Evolutionary conservation across 108 stramenopile genomes (phyloP).

Genomic region (Nitzschia inconspicua): DNA sequence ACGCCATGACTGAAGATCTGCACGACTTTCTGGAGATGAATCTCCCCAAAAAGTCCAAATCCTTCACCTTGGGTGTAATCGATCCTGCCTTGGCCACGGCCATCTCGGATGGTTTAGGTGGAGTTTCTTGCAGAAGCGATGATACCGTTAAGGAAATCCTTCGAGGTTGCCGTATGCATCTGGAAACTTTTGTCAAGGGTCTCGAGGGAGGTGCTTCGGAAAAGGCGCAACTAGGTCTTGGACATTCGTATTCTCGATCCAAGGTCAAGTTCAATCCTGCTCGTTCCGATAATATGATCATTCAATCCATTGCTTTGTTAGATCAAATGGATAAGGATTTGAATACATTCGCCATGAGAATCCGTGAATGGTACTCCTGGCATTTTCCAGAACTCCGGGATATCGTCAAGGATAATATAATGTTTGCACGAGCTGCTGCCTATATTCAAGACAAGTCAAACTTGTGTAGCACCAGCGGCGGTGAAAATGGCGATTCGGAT

Average conservation of each 20-base stretch:
- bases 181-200: conserved; percentile 90
- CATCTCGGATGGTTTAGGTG: conserved; percentile 84
- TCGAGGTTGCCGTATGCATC: conserved; percentile 91
- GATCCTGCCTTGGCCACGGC: conserved; percentile 86
- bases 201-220: conserved; percentile 87
- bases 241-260: conserved; percentile 97
- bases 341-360: conserved; percentile 99
- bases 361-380: conserved; percentile 99
- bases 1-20: conserved; percentile 67
- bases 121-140: conserved; percentile 88
- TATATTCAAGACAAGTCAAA: conserved; percentile 80
- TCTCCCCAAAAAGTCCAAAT: conserved; percentile 84
- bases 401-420: conserved; percentile 97
- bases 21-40: conserved; percentile 96
- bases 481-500: conserved; percentile 33
- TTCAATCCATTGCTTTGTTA: conserved; percentile 97
- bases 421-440: conserved; percentile 91
- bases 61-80: conserved; percentile 85
- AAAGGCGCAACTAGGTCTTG: conserved; percentile 97
- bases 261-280: conserved; percentile 99
- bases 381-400: conserved; percentile 99
- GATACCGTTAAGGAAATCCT: conserved; percentile 89
- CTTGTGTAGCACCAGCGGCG: conserved; percentile 44
- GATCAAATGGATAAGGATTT: conserved; percentile 99
- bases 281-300: conserved; percentile 99